These are phyloP conservation scores for Malus sieversii DNA, from an alignment of 306 rosid genomes.

Conservation along the genomic window DNA sequence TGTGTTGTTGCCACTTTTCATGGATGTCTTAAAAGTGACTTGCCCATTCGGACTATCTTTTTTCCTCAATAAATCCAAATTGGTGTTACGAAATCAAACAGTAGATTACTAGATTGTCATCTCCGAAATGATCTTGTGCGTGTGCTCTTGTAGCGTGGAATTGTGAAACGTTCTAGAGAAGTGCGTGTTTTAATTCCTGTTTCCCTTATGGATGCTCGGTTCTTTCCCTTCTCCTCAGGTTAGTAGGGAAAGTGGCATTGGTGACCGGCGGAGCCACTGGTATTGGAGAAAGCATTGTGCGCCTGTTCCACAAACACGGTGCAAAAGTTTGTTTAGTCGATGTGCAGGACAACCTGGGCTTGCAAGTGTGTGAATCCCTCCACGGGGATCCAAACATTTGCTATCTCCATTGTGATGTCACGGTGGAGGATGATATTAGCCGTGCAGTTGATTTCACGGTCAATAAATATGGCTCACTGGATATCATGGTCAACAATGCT, in stretches of 20 bases:
- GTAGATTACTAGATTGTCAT: conserved; percentile 47
- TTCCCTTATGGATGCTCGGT: neutral
- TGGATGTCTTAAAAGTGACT: neutral
- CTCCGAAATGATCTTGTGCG: neutral
- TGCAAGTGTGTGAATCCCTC: conserved; percentile 41
- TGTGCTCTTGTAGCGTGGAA: neutral
- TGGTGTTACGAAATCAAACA: neutral
- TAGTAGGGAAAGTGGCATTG: conserved; percentile 77
- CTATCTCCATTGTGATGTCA: conserved; percentile 61
- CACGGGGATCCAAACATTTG: conserved; percentile 23
- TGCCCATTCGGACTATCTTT: neutral
- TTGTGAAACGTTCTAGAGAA: neutral
- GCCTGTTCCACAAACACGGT: conserved; percentile 61
- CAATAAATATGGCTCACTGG: conserved; percentile 59
- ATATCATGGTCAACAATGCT: conserved; percentile 81
- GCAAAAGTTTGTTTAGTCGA: conserved; percentile 79
- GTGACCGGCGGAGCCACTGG: conserved; percentile 90
- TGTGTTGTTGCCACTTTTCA: neutral
- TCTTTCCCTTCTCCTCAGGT: conserved; percentile 29
- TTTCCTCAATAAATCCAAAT: neutral
- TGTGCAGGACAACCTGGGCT: conserved; percentile 61
- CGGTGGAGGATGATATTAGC: conserved; percentile 49
- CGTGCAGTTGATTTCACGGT: conserved; percentile 49
- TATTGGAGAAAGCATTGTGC: conserved; percentile 76
- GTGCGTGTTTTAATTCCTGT: neutral